Evolutionary conservation across 2,329 filamentous ascomycete species (phyloP).

Genomic region (Corynespora cassiicola): DNA sequence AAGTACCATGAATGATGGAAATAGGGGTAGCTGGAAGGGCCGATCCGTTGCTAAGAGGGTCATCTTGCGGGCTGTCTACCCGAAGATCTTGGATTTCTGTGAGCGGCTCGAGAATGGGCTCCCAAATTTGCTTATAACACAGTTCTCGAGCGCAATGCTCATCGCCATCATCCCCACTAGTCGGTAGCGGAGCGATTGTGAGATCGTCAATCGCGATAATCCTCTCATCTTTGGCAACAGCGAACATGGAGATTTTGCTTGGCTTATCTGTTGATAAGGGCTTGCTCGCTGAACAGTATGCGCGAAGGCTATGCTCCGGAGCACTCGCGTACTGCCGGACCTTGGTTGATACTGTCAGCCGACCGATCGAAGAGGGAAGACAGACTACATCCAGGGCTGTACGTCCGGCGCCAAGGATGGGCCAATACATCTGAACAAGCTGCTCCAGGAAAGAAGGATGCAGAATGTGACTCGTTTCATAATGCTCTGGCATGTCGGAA

Average conservation of each 20-base stretch:
- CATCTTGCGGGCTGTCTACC: slow-evolving; percentile 11
- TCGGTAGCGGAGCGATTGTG: slow-evolving; percentile 26
- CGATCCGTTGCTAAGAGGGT: slow-evolving; percentile 1
- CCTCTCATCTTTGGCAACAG: slow-evolving; percentile 16
- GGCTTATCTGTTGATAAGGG: slow-evolving; percentile 14
- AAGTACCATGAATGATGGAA: slow-evolving; percentile 19
- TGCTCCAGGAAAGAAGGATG: slow-evolving; percentile 34
- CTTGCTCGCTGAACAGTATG: slow-evolving; percentile 18
- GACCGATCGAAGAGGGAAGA: slow-evolving; percentile 31
- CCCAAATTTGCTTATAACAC: slow-evolving; percentile 36
- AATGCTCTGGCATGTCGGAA: slow-evolving; percentile 32
- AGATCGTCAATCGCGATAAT: slow-evolving; percentile 30
- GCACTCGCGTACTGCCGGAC: slow-evolving; percentile 7
- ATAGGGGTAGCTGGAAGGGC: slow-evolving; percentile 12
- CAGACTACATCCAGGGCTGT: slow-evolving; percentile 18
- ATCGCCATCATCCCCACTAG: slow-evolving; percentile 11
- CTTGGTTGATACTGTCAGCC: slow-evolving; percentile 23
- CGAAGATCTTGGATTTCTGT: slow-evolving; percentile 1
- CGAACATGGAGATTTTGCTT: slow-evolving; percentile 31
- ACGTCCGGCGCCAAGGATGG: slow-evolving; percentile 21
- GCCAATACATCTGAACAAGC: slow-evolving; percentile 36
- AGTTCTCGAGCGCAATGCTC: slow-evolving; percentile 21
- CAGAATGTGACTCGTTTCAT: slow-evolving; percentile 31
- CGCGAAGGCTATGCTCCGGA: slow-evolving; percentile 14
- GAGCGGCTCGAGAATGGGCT: slow-evolving; percentile 17